phyloP scores from a whole-genome alignment of 495 filamentous ascomycete species.

The Penicillium silybi region DNA sequence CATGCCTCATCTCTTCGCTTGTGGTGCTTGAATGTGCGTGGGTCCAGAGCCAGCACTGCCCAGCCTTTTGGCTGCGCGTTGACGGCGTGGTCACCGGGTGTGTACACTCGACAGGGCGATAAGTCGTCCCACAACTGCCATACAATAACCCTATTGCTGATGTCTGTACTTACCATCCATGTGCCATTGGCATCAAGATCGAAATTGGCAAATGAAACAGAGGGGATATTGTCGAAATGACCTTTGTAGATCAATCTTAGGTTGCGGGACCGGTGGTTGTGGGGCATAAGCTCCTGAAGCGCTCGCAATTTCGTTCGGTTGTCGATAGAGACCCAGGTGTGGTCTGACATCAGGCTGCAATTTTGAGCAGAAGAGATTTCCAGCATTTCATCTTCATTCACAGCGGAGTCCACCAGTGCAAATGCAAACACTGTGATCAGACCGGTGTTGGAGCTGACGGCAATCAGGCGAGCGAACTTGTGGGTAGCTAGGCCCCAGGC shows the following conservation, averaged over 20 bases:
- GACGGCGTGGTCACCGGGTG: conserved; percentile 22
- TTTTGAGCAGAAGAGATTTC: conserved; percentile 13
- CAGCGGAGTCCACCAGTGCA: conserved; percentile 48
- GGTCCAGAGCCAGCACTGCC: conserved; percentile 50
- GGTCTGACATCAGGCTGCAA: conserved; percentile 8
- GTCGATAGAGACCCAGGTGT: conserved; percentile 37
- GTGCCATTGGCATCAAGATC: conserved; percentile 58
- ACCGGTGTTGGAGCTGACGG: conserved; percentile 70
- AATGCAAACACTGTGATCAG: conserved; percentile 71
- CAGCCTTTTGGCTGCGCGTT: conserved; percentile 34
- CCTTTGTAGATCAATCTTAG: conserved; percentile 40
- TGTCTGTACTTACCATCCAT: conserved; percentile 73
- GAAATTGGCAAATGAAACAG: conserved; percentile 66
- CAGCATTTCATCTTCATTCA: conserved; percentile 15
- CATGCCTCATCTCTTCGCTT: conserved; percentile 36
- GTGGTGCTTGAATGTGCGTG: conserved; percentile 39
- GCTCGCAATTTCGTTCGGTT: conserved; percentile 20
- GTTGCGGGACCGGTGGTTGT: conserved; percentile 35
- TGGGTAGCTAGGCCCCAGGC: conserved; percentile 93
- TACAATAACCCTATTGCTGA: conserved; percentile 59
- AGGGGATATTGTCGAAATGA: conserved; percentile 69
- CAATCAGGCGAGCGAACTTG: conserved; percentile 70
- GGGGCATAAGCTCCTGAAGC: conserved; percentile 28
- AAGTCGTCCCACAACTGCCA: conserved; percentile 61
- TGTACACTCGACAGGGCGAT: conserved; percentile 24